phyloP scores from a whole-genome alignment of 2,329 filamentous ascomycete genomes.

The Blastomyces silverae region DNA sequence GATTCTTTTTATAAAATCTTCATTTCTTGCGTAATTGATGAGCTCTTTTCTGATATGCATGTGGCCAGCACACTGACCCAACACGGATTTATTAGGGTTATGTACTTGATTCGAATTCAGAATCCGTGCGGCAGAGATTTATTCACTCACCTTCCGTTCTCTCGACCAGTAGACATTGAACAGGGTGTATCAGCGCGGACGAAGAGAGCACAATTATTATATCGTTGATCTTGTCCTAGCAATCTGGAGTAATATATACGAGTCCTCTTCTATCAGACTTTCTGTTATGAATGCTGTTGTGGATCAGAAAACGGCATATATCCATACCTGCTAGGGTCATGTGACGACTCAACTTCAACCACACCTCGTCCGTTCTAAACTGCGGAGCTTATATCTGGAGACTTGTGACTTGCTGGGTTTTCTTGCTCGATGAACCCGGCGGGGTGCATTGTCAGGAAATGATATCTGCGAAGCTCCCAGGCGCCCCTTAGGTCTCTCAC shows the following conservation, averaged over 20 bases:
- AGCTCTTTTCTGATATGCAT: not conserved
- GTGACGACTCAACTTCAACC: not conserved
- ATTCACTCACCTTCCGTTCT: not conserved
- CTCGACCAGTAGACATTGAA: not conserved
- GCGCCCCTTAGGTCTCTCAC: too few species aligned
- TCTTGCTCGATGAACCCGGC: too few species aligned
- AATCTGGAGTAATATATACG: not conserved
- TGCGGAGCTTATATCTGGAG: not conserved
- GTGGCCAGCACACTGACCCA: not conserved
- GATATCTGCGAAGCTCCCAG: too few species aligned
- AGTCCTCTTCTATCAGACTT: not conserved
- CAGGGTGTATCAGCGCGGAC: constrained; percentile 54
- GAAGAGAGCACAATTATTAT: constrained; percentile 63
- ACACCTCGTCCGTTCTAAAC: not conserved
- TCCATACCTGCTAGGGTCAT: not conserved
- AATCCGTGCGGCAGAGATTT: too few species aligned
- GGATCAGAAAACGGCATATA: too few species aligned
- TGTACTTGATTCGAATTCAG: not conserved
- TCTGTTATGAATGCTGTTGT: not conserved
- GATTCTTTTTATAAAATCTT: not conserved
- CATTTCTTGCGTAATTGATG: not conserved
- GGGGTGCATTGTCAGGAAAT: too few species aligned
- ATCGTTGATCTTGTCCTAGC: constrained; percentile 35
- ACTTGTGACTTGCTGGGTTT: too few species aligned
- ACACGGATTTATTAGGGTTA: not conserved